Base-by-base conservation (phyloP, 75 land plant genomes). In the Selaginella tamariscina region DNA sequence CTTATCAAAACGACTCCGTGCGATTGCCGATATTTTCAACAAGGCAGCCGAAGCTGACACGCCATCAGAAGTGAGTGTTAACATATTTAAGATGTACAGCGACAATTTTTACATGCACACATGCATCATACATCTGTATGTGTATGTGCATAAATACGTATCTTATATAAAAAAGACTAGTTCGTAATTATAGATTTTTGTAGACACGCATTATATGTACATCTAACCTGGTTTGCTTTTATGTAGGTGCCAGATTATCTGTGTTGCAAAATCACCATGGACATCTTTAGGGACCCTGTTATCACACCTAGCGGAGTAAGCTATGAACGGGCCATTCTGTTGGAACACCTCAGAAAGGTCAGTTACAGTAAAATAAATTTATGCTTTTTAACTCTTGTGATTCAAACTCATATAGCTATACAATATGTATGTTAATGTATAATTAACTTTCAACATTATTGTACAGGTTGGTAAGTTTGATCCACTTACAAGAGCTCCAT, bases 381-480 rank as follows among this genome's bases (percentile, higher is more conserved):
- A 5, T 39, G 11, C 15, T 15, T 39, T 39, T 39, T n/a, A n/a
- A n/a, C n/a, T n/a, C n/a, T n/a, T n/a, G n/a, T n/a, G n/a, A n/a
- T n/a, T n/a, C n/a, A n/a, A n/a, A n/a, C n/a, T n/a, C n/a, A n/a
- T n/a, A n/a, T n/a, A n/a, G n/a, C n/a, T n/a, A n/a, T n/a, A n/a
- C n/a, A n/a, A n/a, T n/a, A n/a, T n/a, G n/a, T n/a, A n/a, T n/a
- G n/a, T n/a, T n/a, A n/a, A n/a, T n/a, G n/a, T n/a, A n/a, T n/a
- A n/a, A n/a, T n/a, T n/a, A n/a, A n/a, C n/a, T n/a, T n/a, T n/a
- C n/a, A 15, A 56, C 31, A 65, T 70, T 18, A 28, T 29, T 62
- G 55, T 32, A 56, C 72, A 93, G 96, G 91, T 93, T 32, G 98
- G 98, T 0, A 85, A 83, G 30, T 87, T 93, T 72, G 98, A 89